These are phyloP conservation scores for Aspergillus jensenii DNA, from an alignment of 2,329 filamentous ascomycete genomes.

Conservation along the genomic window DNA sequence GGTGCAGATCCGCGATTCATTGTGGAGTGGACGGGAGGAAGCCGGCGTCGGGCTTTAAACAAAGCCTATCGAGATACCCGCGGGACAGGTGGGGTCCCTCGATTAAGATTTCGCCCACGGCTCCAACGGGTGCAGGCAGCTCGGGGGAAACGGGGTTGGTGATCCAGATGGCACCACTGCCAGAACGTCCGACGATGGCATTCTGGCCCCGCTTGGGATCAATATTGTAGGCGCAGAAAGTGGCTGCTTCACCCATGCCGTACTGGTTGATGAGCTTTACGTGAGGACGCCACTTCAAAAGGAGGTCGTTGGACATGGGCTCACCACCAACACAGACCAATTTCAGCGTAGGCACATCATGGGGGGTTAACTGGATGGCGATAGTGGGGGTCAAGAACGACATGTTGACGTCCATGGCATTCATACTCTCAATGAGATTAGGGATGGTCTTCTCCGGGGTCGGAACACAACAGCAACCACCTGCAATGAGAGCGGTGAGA, in stretches of 20 bases:
- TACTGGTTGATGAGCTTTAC: constrained; percentile 26
- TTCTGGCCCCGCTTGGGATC: constrained; percentile 14
- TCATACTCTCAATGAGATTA: constrained; percentile 9
- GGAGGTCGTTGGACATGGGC: neutral
- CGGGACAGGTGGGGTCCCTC: constrained; percentile 29
- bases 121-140: constrained; percentile 26
- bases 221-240: constrained; percentile 24
- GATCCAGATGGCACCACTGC: neutral
- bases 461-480: constrained; percentile 29
- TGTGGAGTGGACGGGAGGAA: constrained; percentile 12
- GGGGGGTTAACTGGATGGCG: neutral
- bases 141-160: constrained; percentile 20
- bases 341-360: neutral
- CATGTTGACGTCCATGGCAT: neutral
- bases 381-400: neutral
- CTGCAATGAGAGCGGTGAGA: constrained; percentile 20
- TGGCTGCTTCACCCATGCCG: constrained; percentile 28
- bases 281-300: constrained; percentile 14
- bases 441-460: constrained; percentile 15
- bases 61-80: constrained; percentile 25
- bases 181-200: constrained; percentile 1
- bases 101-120: constrained; percentile 29
- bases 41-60: constrained; percentile 13
- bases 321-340: neutral
- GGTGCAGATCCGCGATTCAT: neutral